phyloP scores from a whole-genome alignment of 176 grass and related monocot genomes.

The Cenchrus purpureus region DNA sequence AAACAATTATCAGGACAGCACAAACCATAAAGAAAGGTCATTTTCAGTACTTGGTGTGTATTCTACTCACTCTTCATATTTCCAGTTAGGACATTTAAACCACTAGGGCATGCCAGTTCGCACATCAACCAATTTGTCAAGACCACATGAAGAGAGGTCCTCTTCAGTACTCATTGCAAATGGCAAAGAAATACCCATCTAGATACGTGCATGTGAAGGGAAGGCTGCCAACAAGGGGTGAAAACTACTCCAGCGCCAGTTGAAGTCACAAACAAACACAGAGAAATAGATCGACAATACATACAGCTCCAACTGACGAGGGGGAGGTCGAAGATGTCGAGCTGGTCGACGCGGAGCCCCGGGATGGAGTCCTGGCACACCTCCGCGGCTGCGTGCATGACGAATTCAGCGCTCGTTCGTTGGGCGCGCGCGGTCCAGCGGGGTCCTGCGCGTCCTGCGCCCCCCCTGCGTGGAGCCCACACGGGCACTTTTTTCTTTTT shows the following conservation, averaged over 20 bases:
- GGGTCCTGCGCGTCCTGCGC: too few relatives aligned
- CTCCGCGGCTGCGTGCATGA: too few relatives aligned
- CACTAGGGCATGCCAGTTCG: background rate
- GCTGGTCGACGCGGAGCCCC: too few relatives aligned
- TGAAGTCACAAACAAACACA: background rate
- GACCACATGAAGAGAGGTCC: background rate
- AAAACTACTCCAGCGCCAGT: constrained; percentile 3
- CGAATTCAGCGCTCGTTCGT: too few relatives aligned
- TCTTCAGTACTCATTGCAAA: background rate
- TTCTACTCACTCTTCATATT: background rate
- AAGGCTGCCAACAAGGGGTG: background rate
- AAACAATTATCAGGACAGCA: background rate
- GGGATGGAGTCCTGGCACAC: too few relatives aligned
- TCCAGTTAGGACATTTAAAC: background rate
- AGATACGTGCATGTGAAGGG: background rate
- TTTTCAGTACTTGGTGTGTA: background rate
- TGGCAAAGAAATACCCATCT: background rate
- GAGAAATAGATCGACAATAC: background rate
- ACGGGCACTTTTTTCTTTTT: too few relatives aligned
- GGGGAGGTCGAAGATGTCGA: too few relatives aligned
- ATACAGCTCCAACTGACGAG: too few relatives aligned
- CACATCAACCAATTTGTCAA: background rate
- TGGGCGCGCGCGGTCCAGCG: too few relatives aligned
- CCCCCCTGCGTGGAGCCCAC: too few relatives aligned
- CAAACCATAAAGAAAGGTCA: constrained; percentile 1